These are phyloP conservation scores for Beauveria bassiana DNA, from an alignment of 2,329 filamentous ascomycete genomes.

Conservation along the genomic window DNA sequence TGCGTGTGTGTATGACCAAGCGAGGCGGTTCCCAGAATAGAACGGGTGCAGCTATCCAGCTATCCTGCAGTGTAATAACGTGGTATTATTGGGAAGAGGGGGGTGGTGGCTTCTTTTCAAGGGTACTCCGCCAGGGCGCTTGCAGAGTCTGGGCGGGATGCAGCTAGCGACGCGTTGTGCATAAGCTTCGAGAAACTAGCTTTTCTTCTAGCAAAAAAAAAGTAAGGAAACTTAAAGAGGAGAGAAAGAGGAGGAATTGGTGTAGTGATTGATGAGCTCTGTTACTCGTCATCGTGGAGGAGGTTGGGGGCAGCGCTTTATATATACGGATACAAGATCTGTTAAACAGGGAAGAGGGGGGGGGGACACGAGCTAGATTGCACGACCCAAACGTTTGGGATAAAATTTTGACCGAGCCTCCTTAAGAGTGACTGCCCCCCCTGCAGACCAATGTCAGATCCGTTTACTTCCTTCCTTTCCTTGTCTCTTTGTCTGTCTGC, in stretches of 20 bases:
- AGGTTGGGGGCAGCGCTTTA: too few species aligned
- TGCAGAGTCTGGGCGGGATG: constrained; percentile 5
- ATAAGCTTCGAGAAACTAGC: background rate
- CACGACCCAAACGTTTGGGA: background rate
- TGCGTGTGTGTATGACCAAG: background rate
- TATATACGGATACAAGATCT: too few species aligned
- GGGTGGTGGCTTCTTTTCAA: background rate
- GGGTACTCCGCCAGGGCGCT: constrained; percentile 7
- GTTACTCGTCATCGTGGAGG: too few species aligned
- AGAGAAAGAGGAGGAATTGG: background rate
- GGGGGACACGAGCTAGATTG: too few species aligned
- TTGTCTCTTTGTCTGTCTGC: too few species aligned
- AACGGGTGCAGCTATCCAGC: background rate
- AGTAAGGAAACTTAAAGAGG: background rate
- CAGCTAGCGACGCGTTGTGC: background rate
- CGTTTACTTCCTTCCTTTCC: too few species aligned
- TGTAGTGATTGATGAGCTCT: background rate
- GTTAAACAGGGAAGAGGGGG: too few species aligned
- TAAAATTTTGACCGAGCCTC: background rate
- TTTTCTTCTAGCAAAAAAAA: background rate
- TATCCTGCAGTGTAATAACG: background rate
- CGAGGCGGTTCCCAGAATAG: constrained; percentile 10
- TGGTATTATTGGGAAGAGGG: background rate
- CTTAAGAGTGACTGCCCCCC: too few species aligned
- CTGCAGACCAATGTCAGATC: too few species aligned